Evolutionary conservation across 306 rosid species (phyloP), one percentile per base, ranked within the genome.

Genomic region (Lathyrus tuberosus): DNA sequence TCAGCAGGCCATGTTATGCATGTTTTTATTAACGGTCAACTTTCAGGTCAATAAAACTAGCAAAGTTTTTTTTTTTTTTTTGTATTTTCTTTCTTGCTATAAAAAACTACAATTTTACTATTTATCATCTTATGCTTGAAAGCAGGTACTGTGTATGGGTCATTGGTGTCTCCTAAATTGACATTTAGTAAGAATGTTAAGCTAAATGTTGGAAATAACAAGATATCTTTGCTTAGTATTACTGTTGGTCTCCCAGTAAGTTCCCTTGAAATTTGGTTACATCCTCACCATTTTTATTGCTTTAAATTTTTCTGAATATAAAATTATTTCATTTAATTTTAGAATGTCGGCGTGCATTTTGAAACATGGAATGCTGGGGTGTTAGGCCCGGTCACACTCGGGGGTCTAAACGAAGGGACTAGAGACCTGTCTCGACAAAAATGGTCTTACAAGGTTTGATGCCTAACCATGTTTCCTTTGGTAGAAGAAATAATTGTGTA

Each of bases 291-390:
- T 53, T 41, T 77, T 35, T 69, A 43, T 43, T 31, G 28, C 26
- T 13, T 73, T 41, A 22, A 35, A 52, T 1, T n/a, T 72, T n/a
- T 65, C 65, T 30, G 6, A 31, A 9, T 31, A 31, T 47, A 38
- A 10, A 52, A 26, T 73, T 74, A 54, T 56, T 62, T 76, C 63
- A 31, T 43, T 70, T 12, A 40, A 80, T 77, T 60, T 42, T 85
- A 95, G 99, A 91, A 95, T 80, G 95, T 83, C 18, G 97, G 97
- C 14, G 0, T 62, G 56, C 97, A 82, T 84, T 95, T 80, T 67
- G 97, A 95, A 81, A 86, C 83, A 71, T 91, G 99, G 99, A 95
- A 95, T 86, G 84, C 84, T 5, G 97, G 99, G 44, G 86, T 95
- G 71, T 86, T 91, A 49, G 99, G 99, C 69, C 97, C 99, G 0